Evolutionary conservation across 805 yeast genomes (phyloP).

Genomic region (Pichia gijzeniarum): DNA sequence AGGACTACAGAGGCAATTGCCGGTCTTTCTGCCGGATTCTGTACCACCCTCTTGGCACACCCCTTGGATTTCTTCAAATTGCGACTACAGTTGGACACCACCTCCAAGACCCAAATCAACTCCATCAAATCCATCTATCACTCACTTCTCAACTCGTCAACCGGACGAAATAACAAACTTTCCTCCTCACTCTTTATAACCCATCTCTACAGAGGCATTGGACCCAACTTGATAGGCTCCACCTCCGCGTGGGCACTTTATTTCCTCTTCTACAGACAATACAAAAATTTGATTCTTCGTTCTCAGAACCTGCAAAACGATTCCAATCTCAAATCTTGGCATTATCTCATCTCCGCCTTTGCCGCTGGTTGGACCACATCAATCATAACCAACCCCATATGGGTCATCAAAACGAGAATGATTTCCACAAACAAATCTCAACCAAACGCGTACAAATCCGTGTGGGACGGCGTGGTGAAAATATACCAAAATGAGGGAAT

Average conservation of each 20-base stretch:
- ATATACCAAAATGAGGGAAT: conserved; percentile 53
- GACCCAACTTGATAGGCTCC: conserved; percentile 78
- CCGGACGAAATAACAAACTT: neutral
- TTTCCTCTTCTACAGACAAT: conserved; percentile 66
- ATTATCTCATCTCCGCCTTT: conserved; percentile 50
- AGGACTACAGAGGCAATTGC: conserved; percentile 33
- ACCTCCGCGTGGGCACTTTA: conserved; percentile 86
- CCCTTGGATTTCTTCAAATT: conserved; percentile 86
- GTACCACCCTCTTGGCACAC: conserved; percentile 76
- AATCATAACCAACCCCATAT: conserved; percentile 79
- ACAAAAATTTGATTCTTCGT: conserved; percentile 34
- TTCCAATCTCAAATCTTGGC: conserved; percentile 33
- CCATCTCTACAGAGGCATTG: conserved; percentile 64
- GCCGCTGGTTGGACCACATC: conserved; percentile 74
- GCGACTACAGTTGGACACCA: conserved; percentile 61
- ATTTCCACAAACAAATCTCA: conserved; percentile 45
- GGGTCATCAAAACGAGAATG: conserved; percentile 92
- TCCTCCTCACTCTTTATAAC: conserved; percentile 12
- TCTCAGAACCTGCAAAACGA: conserved; percentile 11
- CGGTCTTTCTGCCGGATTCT: conserved; percentile 76
- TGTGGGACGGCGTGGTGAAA: conserved; percentile 45
- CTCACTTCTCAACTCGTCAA: conserved; percentile 15
- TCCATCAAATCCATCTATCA: conserved; percentile 23
- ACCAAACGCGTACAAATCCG: conserved; percentile 51
- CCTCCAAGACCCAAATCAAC: conserved; percentile 26